Evolutionary conservation across 75 land plant genomes (phyloP), one percentile per base, ranked within the genome.

Genomic region (Selaginella tamariscina): DNA sequence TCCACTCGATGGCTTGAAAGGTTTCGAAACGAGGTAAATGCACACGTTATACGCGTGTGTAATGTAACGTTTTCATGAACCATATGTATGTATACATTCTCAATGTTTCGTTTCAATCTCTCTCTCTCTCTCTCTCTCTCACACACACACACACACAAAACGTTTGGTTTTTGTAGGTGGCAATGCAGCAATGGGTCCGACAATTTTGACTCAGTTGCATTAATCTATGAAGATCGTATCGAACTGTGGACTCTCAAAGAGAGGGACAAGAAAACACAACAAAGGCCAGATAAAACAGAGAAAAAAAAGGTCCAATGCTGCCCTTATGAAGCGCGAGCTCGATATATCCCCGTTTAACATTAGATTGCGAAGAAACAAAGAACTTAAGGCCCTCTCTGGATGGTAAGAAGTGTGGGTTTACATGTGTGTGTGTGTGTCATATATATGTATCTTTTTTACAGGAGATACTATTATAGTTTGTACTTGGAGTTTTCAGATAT

Each of bases 391-490:
- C 55, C 70, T 91, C 31, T 67, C 78, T 5, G 97, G 97, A 65
- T 91, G 97, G 97, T 91, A 80, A 30, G 1, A 27, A n/a, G 11
- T 49, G 11, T 27, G 67, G 32, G 11, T 65, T 65, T 31, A n/a
- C n/a, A n/a, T n/a, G n/a, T n/a, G n/a, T n/a, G n/a, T n/a, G n/a
- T n/a, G n/a, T n/a, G n/a, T n/a, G n/a, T n/a, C n/a, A n/a, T n/a
- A n/a, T n/a, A n/a, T n/a, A n/a, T n/a, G n/a, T 20, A n/a, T 26
- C 9, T 28, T n/a, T 49, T 18, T 70, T 82, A 71, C 90, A 93
- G 98, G 98, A 86, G 87, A 72, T 93, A 89, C 78, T 86, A 80
- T 70, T 93, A 79, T 76, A 93, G 98, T 65, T 77, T 93, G 55
- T 83, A 80, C 54, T 77, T 93, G 64, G 98, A 93, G 71, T 78